Evolutionary conservation across 2,329 filamentous ascomycete species (phyloP).

Genomic region (Sclerotinia glacialis): DNA sequence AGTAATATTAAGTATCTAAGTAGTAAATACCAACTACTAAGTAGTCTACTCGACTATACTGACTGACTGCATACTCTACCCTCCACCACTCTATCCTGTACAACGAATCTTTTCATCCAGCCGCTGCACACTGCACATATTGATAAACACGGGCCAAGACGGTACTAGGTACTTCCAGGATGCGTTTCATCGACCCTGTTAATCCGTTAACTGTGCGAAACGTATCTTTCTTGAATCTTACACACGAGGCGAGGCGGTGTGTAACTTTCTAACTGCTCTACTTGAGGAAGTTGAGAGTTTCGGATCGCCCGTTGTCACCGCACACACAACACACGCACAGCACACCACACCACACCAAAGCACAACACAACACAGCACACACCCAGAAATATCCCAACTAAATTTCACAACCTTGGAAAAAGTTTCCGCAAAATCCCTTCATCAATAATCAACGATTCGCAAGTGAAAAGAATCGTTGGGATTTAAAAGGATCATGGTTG

Average conservation of each 20-base stretch:
- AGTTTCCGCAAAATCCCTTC: slow-evolving; percentile 18
- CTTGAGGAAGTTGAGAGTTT: slow-evolving; percentile 18
- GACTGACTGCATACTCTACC: too few relatives aligned
- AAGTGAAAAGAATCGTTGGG: slow-evolving; percentile 20
- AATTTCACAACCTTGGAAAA: slow-evolving; percentile 16
- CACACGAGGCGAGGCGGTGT: slow-evolving; percentile 22
- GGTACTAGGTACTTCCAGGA: not conserved
- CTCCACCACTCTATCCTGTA: too few relatives aligned
- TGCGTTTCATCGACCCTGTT: slow-evolving; percentile 1
- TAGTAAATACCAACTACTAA: not conserved
- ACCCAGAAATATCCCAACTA: not conserved
- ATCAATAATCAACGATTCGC: slow-evolving; percentile 21
- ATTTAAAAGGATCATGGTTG: slow-evolving; percentile 9
- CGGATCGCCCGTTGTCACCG: slow-evolving; percentile 21
- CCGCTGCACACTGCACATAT: not conserved
- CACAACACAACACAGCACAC: slow-evolving; percentile 2
- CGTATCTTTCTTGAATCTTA: slow-evolving; percentile 4
- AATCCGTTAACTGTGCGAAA: slow-evolving; percentile 5
- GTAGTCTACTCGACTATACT: not conserved
- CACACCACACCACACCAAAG: not conserved
- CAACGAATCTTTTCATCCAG: too few relatives aligned
- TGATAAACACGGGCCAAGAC: not conserved
- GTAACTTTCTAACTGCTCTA: slow-evolving; percentile 11
- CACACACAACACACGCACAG: not conserved
- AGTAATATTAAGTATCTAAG: too few relatives aligned